Conservation (phyloP, 2,329 filamentous ascomycete genomes). For the Cladophialophora yegresii region DNA sequence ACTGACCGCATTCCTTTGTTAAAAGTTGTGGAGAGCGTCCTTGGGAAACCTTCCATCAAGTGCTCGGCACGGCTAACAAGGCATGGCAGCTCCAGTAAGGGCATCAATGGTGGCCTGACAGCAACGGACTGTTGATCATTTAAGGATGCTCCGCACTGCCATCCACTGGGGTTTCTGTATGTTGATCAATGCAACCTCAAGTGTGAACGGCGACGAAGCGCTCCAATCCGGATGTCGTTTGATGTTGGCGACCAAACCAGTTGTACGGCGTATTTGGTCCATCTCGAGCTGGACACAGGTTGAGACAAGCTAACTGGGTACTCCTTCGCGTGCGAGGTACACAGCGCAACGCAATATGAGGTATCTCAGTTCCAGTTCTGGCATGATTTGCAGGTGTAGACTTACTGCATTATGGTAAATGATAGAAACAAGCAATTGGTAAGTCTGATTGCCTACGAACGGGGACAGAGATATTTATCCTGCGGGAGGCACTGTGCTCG, state of each 20-base stretch:
- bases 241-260: neutral
- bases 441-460: too few species aligned
- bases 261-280: neutral
- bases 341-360: neutral
- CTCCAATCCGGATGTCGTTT: neutral
- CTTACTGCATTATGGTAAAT: too few species aligned
- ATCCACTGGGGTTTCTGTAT: neutral
- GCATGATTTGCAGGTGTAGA: neutral
- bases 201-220: neutral
- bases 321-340: neutral
- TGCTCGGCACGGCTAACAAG: conserved; percentile 10
- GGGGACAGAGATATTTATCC: too few species aligned
- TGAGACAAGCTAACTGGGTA: neutral
- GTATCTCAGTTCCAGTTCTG: neutral
- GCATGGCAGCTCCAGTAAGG: neutral
- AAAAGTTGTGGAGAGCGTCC: neutral
- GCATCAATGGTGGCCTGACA: neutral
- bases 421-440: too few species aligned
- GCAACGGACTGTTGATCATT: conserved; percentile 1
- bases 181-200: conserved; percentile 17
- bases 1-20: conserved; percentile 18
- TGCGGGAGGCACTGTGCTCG: too few species aligned
- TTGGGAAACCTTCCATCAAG: neutral
- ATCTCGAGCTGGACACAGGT: neutral
- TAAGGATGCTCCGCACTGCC: neutral